A percentile compares a stretch with the other conserved stretches of the same genome.
Evolutionary conservation across 805 yeast species (phyloP).

Genomic region (Osmozyma mogii): DNA sequence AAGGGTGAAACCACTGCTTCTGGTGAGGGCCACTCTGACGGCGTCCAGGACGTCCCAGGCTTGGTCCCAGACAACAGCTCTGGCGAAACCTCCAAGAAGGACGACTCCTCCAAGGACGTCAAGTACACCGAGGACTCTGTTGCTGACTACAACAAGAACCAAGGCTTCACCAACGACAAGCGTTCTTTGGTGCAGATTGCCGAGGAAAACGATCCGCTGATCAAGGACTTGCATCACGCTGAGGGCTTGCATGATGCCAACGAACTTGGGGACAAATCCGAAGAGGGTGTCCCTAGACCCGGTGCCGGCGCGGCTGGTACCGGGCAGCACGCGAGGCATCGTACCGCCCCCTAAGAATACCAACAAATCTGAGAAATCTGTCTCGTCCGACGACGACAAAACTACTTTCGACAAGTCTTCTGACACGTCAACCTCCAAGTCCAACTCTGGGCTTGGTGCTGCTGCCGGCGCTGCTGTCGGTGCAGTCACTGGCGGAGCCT

Average conservation of each 20-base stretch:
- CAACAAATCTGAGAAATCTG: not conserved
- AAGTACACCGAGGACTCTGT: conserved; percentile 16
- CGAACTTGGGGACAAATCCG: too few relatives aligned
- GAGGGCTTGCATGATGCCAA: conserved; percentile 3
- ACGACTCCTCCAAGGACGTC: conserved; percentile 1
- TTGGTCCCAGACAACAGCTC: conserved; percentile 4
- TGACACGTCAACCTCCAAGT: not conserved
- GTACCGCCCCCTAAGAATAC: conserved; percentile 1
- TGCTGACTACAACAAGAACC: conserved; percentile 21
- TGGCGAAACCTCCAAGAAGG: conserved; percentile 1
- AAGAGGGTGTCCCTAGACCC: too few relatives aligned
- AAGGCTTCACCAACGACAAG: conserved; percentile 15
- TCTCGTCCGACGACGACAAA: too few relatives aligned
- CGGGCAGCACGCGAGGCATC: conserved; percentile 2
- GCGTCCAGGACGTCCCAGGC: conserved; percentile 15
- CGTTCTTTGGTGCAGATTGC: conserved; percentile 22
- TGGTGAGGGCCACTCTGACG: conserved; percentile 4
- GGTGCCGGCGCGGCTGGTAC: conserved; percentile 1
- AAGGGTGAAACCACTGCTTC: conserved; percentile 1
- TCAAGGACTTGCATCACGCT: conserved; percentile 11
- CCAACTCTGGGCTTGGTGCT: conserved; percentile 1
- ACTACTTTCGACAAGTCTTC: not conserved
- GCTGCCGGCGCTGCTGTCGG: conserved; percentile 7
- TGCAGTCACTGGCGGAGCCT: conserved; percentile 4
- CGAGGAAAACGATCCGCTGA: conserved; percentile 13